These are phyloP conservation scores for Cenchrus americanus DNA, from an alignment of 176 grass and related monocot species.

Conservation along the genomic window DNA sequence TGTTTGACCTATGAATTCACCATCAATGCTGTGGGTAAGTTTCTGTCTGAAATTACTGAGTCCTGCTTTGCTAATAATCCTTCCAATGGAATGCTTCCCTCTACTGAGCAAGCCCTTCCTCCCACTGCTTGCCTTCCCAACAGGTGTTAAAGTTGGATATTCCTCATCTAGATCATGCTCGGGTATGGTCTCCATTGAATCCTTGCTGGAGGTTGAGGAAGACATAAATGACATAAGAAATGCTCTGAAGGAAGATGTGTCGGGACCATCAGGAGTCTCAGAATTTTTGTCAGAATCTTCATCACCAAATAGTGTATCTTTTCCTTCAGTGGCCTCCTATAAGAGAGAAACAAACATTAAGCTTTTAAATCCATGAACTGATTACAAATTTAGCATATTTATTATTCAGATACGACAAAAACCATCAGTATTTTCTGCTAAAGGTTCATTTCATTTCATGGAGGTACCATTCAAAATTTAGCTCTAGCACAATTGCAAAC, in stretches of 20 bases:
- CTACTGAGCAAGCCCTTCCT: slow-evolving; percentile 71
- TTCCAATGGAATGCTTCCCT: slow-evolving; percentile 87
- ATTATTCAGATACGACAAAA: slow-evolving; percentile 12
- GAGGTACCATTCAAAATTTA: neutral
- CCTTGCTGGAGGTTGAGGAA: slow-evolving; percentile 38
- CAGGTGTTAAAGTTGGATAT: slow-evolving; percentile 65
- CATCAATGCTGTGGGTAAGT: slow-evolving; percentile 37
- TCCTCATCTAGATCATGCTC: slow-evolving; percentile 51
- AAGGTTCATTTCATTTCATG: neutral
- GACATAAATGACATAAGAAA: slow-evolving; percentile 85
- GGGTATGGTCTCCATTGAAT: slow-evolving; percentile 39
- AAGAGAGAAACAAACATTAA: slow-evolving; percentile 32
- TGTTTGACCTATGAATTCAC: slow-evolving; percentile 40
- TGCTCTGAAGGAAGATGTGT: slow-evolving; percentile 94
- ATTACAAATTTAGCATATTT: neutral
- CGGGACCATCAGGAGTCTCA: slow-evolving; percentile 66
- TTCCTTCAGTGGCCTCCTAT: slow-evolving; percentile 59
- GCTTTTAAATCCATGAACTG: neutral
- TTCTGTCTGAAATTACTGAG: slow-evolving; percentile 72
- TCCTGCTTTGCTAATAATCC: slow-evolving; percentile 70
- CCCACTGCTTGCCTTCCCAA: slow-evolving; percentile 57
- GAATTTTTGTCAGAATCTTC: slow-evolving; percentile 48
- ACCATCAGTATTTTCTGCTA: neutral
- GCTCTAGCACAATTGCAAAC: neutral
- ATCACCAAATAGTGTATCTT: slow-evolving; percentile 47